Base-by-base conservation (phyloP, 2,329 filamentous ascomycete genomes). In the Fusarium concolor region DNA sequence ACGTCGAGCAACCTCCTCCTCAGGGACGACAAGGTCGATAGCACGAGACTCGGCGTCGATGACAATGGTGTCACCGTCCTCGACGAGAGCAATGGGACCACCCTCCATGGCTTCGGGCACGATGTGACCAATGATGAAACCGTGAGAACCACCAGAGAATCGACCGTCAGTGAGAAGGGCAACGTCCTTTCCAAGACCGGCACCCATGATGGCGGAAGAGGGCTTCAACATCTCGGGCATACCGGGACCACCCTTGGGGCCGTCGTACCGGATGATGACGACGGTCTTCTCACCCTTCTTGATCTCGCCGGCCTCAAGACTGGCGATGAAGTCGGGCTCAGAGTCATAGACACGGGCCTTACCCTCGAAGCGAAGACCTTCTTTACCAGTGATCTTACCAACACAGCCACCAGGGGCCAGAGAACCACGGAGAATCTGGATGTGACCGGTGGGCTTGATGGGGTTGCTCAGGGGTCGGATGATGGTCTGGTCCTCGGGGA, bases 171-270 rank as follows among this genome's bases (percentile, higher is more conserved):
- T 92, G 63, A 93, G 84, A 45, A 93, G 86, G 2, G 91, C 91
- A 15, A 92, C 89, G 71, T 93, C 90, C 73, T 92, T 86, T 71
- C 90, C 90, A 42, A 97, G 86, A 37, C 91, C 92, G 8, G 93
- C 93, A 54, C 94, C 94, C 93, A 97, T 97, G 75, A 97, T 92
- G 49, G 94, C 93, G 1, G 92, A 94, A 53, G 88, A 92, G n/a
- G 94, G 93, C 84, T 97, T 97, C 65, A 97, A 84, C 85, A 97
- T 95, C 82, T 97, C 94, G 31, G 94, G 94, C 91, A 97, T 97
- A 59, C 94, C 94, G 2, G 94, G 94, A 0, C 94, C 94, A 70
- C 94, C 94, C 82, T 95, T 96, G 64, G 94, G 94, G 1, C 94
- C 94, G 77, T 97, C 94, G 78, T 97, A 97, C 51, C 94, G 92